These are phyloP conservation scores for Clarireedia sp. DNA, from an alignment of 2,329 filamentous ascomycete species.

Conservation along the genomic window DNA sequence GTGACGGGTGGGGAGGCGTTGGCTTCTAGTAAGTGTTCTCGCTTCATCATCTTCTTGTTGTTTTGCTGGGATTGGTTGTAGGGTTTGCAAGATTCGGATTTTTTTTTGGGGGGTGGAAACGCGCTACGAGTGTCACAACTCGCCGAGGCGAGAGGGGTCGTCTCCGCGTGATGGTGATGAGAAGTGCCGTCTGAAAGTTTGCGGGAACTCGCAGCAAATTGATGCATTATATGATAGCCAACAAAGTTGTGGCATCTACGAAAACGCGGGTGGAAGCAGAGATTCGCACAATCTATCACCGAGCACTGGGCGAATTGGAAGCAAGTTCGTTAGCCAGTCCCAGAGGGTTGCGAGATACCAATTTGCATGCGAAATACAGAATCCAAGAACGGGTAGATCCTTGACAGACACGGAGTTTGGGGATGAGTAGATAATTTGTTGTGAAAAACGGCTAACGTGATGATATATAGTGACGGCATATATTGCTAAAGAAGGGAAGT, in stretches of 20 bases:
- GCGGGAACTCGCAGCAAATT: too few species aligned
- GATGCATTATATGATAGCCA: too few species aligned
- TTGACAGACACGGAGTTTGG: too few species aligned
- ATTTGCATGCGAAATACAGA: too few species aligned
- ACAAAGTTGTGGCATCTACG: too few species aligned
- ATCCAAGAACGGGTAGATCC: not conserved
- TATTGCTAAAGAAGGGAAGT: not conserved
- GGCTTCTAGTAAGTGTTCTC: constrained; percentile 29
- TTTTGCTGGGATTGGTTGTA: not conserved
- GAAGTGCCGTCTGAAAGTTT: not conserved
- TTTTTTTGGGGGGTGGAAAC: not conserved
- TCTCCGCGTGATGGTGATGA: not conserved
- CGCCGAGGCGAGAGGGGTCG: not conserved
- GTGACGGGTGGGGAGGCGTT: constrained; percentile 58
- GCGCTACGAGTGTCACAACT: not conserved
- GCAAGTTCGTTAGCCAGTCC: too few species aligned
- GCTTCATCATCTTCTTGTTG: not conserved
- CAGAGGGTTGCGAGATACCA: too few species aligned
- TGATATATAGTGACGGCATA: not conserved
- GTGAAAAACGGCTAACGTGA: not conserved
- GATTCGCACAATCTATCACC: too few species aligned
- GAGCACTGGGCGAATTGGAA: too few species aligned
- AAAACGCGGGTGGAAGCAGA: too few species aligned
- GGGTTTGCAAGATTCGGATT: not conserved
- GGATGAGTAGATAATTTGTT: not conserved